Conservation (phyloP, 2,329 filamentous ascomycete genomes). For the Aureobasidium sp. region DNA sequence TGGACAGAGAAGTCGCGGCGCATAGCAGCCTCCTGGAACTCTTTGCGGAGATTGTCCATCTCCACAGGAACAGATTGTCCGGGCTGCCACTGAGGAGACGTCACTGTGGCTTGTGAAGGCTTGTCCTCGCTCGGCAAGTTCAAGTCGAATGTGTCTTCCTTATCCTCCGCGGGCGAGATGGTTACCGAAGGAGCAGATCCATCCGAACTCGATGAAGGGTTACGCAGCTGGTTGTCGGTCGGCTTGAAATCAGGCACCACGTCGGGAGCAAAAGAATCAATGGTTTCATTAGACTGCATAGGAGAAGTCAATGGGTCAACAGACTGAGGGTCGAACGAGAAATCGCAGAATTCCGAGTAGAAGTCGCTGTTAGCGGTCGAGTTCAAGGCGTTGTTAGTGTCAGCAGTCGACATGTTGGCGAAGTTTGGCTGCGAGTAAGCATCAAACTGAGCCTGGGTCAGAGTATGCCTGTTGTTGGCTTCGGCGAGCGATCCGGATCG, state of each 20-base stretch:
- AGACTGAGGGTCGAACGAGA: neutral
- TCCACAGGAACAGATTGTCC: constrained; percentile 29
- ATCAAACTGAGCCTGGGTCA: constrained; percentile 30
- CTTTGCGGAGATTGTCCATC: constrained; percentile 22
- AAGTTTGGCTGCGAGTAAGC: constrained; percentile 21
- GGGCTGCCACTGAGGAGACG: constrained; percentile 26
- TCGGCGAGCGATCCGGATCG: neutral
- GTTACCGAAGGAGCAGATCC: constrained; percentile 3
- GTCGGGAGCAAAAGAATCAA: constrained; percentile 3
- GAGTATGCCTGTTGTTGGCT: constrained; percentile 26
- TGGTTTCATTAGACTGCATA: neutral
- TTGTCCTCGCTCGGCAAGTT: neutral
- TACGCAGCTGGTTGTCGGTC: neutral
- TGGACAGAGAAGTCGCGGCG: constrained; percentile 12
- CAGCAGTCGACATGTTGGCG: neutral
- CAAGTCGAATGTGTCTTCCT: neutral
- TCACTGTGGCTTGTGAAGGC: constrained; percentile 12
- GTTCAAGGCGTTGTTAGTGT: neutral
- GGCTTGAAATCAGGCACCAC: neutral
- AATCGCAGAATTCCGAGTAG: constrained; percentile 12
- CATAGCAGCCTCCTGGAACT: constrained; percentile 23
- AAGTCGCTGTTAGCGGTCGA: constrained; percentile 5
- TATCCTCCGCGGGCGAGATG: constrained; percentile 7
- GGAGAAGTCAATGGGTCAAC: constrained; percentile 4
- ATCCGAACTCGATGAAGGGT: constrained; percentile 3